phyloP scores from a whole-genome alignment of 495 filamentous ascomycete species.

The Cercophora samala region DNA sequence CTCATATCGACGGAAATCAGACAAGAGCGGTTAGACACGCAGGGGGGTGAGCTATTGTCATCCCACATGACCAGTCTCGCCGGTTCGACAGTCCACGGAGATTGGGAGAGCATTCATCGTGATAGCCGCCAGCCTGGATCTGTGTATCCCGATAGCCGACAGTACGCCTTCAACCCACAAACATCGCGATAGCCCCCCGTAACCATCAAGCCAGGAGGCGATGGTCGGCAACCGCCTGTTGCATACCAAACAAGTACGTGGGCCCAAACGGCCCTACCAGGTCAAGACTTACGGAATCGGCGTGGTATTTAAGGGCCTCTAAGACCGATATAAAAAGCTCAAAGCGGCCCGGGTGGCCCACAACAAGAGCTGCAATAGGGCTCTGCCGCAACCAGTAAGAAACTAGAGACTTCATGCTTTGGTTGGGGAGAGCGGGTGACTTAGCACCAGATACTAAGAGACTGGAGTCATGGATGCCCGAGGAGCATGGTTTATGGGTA shows the following conservation, averaged over 20 bases:
- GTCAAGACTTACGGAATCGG: neutral
- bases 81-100: conserved; percentile 1
- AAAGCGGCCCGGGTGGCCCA: no score
- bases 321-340: neutral
- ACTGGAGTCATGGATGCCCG: no score
- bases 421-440: no score
- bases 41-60: neutral
- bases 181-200: neutral
- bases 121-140: neutral
- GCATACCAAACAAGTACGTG: neutral
- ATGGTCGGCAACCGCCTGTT: neutral
- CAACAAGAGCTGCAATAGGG: no score
- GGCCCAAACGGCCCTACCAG: neutral
- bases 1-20: conserved; percentile 2
- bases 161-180: neutral
- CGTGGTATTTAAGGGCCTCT: neutral
- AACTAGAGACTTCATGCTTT: no score
- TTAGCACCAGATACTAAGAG: no score
- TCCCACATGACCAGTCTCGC: neutral
- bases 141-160: neutral
- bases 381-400: no score
- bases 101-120: neutral
- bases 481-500: no score
- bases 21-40: neutral
- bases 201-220: neutral